A percentile compares a stretch with the other conserved stretches of the same genome.
These are phyloP conservation scores for Somion occarium DNA, from an alignment of 1,284 basidiomycete genomes.

Conservation along the genomic window DNA sequence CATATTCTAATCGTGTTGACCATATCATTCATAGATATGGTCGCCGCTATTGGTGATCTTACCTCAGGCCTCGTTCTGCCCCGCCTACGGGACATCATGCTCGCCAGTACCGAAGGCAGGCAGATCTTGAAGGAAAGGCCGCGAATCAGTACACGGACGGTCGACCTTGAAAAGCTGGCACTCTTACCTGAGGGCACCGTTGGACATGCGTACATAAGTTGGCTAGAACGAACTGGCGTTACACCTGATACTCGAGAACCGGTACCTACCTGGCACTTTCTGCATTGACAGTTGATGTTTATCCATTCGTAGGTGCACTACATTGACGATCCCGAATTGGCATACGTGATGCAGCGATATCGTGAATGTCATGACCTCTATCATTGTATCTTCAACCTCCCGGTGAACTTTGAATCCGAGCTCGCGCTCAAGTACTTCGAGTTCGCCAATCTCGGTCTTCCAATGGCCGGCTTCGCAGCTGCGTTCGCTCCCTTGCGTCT, in stretches of 20 bases:
- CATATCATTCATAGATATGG: slow-evolving; percentile 64
- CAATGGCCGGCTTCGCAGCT: slow-evolving; percentile 83
- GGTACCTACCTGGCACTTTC: slow-evolving; percentile 45
- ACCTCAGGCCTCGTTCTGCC: slow-evolving; percentile 83
- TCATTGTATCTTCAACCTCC: slow-evolving; percentile 84
- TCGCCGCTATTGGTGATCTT: slow-evolving; percentile 89
- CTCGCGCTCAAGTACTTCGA: slow-evolving; percentile 97
- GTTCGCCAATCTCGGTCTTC: slow-evolving; percentile 88
- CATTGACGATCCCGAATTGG: slow-evolving; percentile 88
- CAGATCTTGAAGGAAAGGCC: slow-evolving; percentile 83
- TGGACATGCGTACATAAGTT: slow-evolving; percentile 85
- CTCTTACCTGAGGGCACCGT: slow-evolving; percentile 77
- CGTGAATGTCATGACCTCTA: slow-evolving; percentile 98
- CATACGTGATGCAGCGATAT: slow-evolving; percentile 97
- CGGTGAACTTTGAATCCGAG: slow-evolving; percentile 89
- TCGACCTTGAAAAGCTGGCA: slow-evolving; percentile 69
- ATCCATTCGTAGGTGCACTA: slow-evolving; percentile 72
- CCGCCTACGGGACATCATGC: slow-evolving; percentile 76
- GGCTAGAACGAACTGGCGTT: slow-evolving; percentile 88
- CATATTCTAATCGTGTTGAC: neutral
- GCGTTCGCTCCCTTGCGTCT: slow-evolving; percentile 70
- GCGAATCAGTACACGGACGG: slow-evolving; percentile 71
- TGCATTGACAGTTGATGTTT: neutral
- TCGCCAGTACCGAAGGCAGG: slow-evolving; percentile 75
- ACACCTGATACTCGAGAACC: slow-evolving; percentile 93